Evolutionary conservation across 768 basidiomycete species (phyloP), one percentile per base, ranked within the genome.

Genomic region (Suillus paluster): DNA sequence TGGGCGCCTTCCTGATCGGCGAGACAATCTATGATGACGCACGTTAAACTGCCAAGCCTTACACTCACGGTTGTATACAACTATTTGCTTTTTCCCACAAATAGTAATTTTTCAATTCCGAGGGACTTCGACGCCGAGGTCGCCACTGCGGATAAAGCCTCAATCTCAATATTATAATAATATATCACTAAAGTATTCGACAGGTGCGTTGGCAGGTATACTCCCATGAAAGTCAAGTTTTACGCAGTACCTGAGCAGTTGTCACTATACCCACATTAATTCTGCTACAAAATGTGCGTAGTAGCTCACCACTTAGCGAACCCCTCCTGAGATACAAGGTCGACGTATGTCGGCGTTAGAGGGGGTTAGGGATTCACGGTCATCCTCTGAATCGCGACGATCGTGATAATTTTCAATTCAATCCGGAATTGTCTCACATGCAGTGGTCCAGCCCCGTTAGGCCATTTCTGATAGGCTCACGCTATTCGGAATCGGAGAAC

Each of bases 331-430:
- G 48, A 30, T 33, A 19, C 9, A 41, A 41, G 6, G 36, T 11
- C 63, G 70, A 66, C 33, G 64, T 68, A 41, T 5, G 36, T 11
- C 63, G 70, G 69, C 33, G 64, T 68, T 71, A 68, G 62, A 63
- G 69, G 33, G 70, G 71, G 39, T 39, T 44, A 41, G n/a, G 3
- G 12, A 12, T 48, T 12, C 17, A 33, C 6, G 11, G 21, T 27
- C 6, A 27, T 36, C 14, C 10, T 10, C 36, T 50, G 49, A 23
- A 23, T 50, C 11, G 17, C 34, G 27, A 15, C 21, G n/a, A 50
- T 27, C 38, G 1, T 41, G 23, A 25, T 15, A 4, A 36, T 39
- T 10, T 15, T 8, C 9, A 21, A 17, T 4, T 44, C 23, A 38
- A 49, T 38, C 2, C 45, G 36, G 33, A 6, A 30, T 33, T n/a